Evolutionary conservation across 2,329 filamentous ascomycete genomes (phyloP).

Genomic region (Phialophora verrucosa): DNA sequence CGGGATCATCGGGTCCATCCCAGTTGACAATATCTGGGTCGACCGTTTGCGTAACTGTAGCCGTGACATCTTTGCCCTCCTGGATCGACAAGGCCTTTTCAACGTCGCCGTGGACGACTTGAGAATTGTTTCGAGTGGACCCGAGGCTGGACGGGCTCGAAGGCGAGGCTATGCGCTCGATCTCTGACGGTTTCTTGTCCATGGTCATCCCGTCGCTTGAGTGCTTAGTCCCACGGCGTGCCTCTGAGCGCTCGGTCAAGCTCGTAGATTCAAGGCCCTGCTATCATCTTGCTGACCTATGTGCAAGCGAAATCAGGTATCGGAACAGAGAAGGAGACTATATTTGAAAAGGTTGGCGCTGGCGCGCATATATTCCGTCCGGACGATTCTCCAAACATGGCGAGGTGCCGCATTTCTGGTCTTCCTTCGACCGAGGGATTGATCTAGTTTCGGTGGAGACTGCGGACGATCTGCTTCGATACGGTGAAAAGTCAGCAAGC

Average conservation of each 20-base stretch:
- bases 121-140: background rate
- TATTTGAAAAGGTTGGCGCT: background rate
- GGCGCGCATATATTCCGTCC: background rate
- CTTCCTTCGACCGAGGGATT: conserved; percentile 13
- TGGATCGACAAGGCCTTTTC: conserved; percentile 30
- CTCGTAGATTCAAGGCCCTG: conserved; percentile 5
- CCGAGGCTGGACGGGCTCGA: background rate
- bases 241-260: background rate
- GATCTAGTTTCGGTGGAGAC: conserved; percentile 7
- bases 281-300: background rate
- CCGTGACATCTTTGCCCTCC: conserved; percentile 24
- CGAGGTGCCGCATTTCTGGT: conserved; percentile 1
- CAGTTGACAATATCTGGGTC: conserved; percentile 40
- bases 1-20: conserved; percentile 43
- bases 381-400: background rate
- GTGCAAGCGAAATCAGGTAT: background rate
- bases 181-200: conserved; percentile 9
- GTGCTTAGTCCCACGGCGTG: background rate
- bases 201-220: conserved; percentile 4
- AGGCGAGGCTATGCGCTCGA: conserved; percentile 16
- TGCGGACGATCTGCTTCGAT: background rate
- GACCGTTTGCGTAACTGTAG: conserved; percentile 6
- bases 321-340: background rate
- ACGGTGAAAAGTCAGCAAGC: background rate
- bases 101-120: conserved; percentile 18